Percentiles rank a stretch among this genome's conserved stretches.
phyloP scores from a whole-genome alignment of 805 yeast species.

The Lipomyces sp. region DNA sequence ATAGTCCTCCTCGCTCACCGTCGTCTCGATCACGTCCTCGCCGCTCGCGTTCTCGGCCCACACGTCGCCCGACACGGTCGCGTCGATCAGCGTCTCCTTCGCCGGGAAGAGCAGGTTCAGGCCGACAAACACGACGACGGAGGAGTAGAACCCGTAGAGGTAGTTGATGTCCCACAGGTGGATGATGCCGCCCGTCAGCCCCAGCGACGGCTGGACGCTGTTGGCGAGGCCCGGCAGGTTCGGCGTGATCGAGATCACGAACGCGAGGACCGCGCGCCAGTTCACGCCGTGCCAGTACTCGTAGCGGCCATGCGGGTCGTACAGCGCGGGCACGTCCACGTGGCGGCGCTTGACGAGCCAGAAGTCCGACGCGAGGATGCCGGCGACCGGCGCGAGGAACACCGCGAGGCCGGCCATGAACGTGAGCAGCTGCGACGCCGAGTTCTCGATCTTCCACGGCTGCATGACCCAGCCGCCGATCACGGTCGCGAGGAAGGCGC shows the following conservation, averaged over 20 bases:
- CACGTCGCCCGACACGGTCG: conserved; percentile 16
- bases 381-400: conserved; percentile 29
- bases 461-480: conserved; percentile 31
- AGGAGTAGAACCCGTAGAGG: conserved; percentile 29
- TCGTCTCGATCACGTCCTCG: no score
- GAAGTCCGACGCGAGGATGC: conserved; percentile 24
- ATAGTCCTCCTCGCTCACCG: no score
- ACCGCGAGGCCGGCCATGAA: conserved; percentile 29
- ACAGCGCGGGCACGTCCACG: conserved; percentile 28
- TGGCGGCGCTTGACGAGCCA: conserved; percentile 25
- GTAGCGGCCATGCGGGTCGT: conserved; percentile 40
- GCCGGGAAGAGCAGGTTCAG: conserved; percentile 28
- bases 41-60: no score
- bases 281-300: conserved; percentile 47
- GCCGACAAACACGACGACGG: conserved; percentile 22
- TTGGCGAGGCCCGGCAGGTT: conserved; percentile 33
- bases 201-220: conserved; percentile 23
- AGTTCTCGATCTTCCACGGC: conserved; percentile 30
- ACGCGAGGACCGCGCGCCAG: conserved; percentile 44
- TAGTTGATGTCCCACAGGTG: conserved; percentile 33
- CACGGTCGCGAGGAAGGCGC: conserved; percentile 34
- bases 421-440: conserved; percentile 27
- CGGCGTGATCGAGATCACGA: conserved; percentile 29
- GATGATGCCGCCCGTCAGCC: conserved; percentile 26
- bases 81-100: conserved; percentile 11